Percentiles rank a stretch among this genome's conserved stretches.
phyloP scores from a whole-genome alignment of 148 eudicot species.

The Persicaria maculosa region DNA sequence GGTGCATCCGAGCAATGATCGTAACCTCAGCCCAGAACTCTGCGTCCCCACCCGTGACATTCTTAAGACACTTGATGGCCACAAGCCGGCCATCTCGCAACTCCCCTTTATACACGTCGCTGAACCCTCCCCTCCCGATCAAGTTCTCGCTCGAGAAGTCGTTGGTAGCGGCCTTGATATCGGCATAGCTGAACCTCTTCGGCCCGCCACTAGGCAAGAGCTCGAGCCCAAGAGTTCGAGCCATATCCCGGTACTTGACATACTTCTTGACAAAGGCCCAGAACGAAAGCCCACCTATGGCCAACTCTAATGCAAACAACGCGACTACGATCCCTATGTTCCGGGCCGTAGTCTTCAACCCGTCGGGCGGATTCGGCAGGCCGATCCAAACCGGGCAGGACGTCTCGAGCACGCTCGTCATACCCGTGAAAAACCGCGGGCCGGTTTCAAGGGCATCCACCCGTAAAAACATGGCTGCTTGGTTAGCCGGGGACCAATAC shows the following conservation, averaged over 20 bases:
- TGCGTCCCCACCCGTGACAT: conserved; percentile 51
- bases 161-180: conserved; percentile 52
- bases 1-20: conserved; percentile 85
- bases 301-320: conserved; percentile 56
- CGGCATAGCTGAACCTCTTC: conserved; percentile 46
- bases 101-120: conserved; percentile 63
- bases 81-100: conserved; percentile 59
- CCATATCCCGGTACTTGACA: conserved; percentile 85
- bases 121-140: conserved; percentile 66
- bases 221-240: conserved; percentile 76
- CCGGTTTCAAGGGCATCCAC: conserved; percentile 43
- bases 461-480: conserved; percentile 41
- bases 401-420: conserved; percentile 54
- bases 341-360: conserved; percentile 41
- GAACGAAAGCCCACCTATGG: conserved; percentile 51
- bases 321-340: conserved; percentile 48
- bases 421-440: conserved; percentile 43
- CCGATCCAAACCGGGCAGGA: conserved; percentile 49
- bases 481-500: conserved; percentile 59
- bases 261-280: conserved; percentile 76
- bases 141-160: conserved; percentile 40
- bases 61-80: conserved; percentile 64
- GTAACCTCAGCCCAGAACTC: conserved; percentile 92
- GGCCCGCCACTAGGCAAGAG: conserved; percentile 65
- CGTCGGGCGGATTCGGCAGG: conserved; percentile 48